Evolutionary conservation across 1,284 basidiomycete genomes (phyloP), one percentile per base, ranked within the genome.

Genomic region (Boletellus sp.): DNA sequence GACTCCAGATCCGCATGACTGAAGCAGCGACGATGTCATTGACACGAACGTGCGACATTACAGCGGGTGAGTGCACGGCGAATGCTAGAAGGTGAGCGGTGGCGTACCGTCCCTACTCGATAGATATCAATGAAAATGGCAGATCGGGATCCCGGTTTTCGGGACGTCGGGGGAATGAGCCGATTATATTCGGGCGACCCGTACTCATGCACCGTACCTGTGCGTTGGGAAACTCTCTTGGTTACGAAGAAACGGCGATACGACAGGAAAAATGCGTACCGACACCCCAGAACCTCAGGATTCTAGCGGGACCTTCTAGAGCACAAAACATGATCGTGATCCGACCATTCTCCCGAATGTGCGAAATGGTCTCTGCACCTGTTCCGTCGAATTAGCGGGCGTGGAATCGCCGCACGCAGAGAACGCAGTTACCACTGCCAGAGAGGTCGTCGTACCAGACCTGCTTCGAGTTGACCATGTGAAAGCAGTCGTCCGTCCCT

Each of bases 371-470:
- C 60, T 83, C 80, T 24, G 73, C 60, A 3, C 78, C 80, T 81
- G 41, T 32, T 21, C 8, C 37, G 6, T 15, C 44, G 21, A 32
- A 4, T 42, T 35, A 49, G 38, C 28, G 10, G 26, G 19, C 28
- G 40, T 5, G 30, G n/a, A 13, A n/a, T n/a, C 7, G 10, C 13
- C 21, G 12, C 5, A 19, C 16, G 28, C 5, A 18, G 5, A 30
- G 10, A 5, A 8, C 16, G n/a, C 13, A 30, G n/a, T 28, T 48
- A 79, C 80, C 81, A 57, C 76, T 81, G 2, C 81, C 82, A 6
- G 72, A 70, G 47, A 81, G 61, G 59, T 83, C 80, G 49, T 82
- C 76, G 54, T 83, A 82, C 78, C 80, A 82, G 28, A 81, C 77
- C 16, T 63, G 72, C 30, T 66, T 75, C 39, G 70, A 60, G 55